phyloP scores from a whole-genome alignment of 768 basidiomycete species.

The Psilocybe sp. region DNA sequence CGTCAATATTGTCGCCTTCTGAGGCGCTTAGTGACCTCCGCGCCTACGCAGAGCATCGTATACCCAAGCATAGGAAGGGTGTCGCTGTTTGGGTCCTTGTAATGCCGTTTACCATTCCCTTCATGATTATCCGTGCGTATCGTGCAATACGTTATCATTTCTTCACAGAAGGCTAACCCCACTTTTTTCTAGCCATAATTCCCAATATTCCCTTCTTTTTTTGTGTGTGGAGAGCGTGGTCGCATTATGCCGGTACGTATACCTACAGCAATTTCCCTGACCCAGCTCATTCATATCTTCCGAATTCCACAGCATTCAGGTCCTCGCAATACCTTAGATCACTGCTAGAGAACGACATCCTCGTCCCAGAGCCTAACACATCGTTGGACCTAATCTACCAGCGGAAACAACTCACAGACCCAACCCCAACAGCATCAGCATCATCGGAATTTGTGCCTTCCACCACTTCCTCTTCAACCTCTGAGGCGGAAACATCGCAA shows the following conservation, averaged over 20 bases:
- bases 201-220: constrained; percentile 87
- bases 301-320: constrained; percentile 50
- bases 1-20: constrained; percentile 33
- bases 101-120: constrained; percentile 72
- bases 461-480: constrained; percentile 1
- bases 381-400: constrained; percentile 59
- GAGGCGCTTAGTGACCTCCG: constrained; percentile 45
- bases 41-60: constrained; percentile 48
- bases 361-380: constrained; percentile 53
- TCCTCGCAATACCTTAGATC: constrained; percentile 65
- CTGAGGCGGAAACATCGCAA: background rate
- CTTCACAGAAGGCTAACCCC: background rate
- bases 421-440: background rate
- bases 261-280: background rate
- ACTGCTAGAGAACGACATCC: constrained; percentile 52
- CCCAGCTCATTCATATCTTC: background rate
- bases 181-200: constrained; percentile 53
- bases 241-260: constrained; percentile 68
- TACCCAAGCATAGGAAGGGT: constrained; percentile 63
- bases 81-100: constrained; percentile 65
- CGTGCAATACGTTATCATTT: background rate
- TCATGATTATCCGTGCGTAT: constrained; percentile 70
- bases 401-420: constrained; percentile 11
- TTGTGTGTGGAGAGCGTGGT: constrained; percentile 83
- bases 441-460: background rate